Evolutionary conservation across 108 stramenopile species (phyloP), one percentile per base, ranked within the genome.

Genomic region (Hondaea fermentalgiana): DNA sequence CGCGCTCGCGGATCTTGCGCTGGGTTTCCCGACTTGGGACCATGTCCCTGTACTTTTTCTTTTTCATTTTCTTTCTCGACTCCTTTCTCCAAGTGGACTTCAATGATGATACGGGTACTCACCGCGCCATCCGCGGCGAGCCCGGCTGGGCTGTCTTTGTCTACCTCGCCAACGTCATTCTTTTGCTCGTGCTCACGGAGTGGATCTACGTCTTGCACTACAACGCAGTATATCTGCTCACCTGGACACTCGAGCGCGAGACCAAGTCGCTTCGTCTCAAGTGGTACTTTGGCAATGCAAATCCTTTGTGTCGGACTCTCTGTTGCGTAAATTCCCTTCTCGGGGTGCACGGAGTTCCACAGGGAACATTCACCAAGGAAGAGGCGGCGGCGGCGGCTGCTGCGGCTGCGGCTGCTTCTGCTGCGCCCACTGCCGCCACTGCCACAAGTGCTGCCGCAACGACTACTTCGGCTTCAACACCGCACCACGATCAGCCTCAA

Each of bases 201-300:
- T 83, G 76, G 76, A 83, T 83, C 51, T 83, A 53, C 51, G 76
- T 83, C 12, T 45, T 83, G 12, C 76, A 83, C 76, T 83, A 83
- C 51, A 83, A 83, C 76, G 19, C 76, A 12, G 51, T 53, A 8
- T 83, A 83, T 83, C 28, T 47, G 17, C 45, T 83, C 49, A 83
- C 49, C 51, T 53, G 51, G 51, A 47, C 6, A 16, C 45, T 53
- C 14, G 76, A 23, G 17, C 51, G 19, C 10, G 76, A 47, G 25
- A 6, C 12, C 76, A 47, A 47, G 76, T 21, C 45, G 3, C 49
- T 25, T 17, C 45, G 51, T 23, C 76, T 47, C 49, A 83, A 53
- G 51, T 83, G 76, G 76, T 83, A 83, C 51, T 83, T 83, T 35
- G 76, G 76, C 1, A 69, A 69, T 69, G 64, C 64, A 0, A 69